phyloP scores from a whole-genome alignment of 2,329 filamentous ascomycete genomes.

The Aspergillus alliaceus region DNA sequence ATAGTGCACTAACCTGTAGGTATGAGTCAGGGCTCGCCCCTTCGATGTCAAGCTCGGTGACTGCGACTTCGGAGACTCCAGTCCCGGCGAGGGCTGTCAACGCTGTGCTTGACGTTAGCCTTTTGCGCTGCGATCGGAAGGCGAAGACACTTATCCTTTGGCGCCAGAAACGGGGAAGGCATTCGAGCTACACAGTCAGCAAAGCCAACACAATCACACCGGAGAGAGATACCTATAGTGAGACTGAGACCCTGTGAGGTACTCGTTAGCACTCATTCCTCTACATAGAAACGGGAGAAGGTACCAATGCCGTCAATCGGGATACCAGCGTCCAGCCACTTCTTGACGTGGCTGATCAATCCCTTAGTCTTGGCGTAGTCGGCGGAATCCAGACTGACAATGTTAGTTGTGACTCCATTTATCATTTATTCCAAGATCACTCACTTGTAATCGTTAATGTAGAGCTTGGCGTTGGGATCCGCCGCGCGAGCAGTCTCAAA shows the following conservation, averaged over 20 bases:
- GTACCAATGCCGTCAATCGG: conserved; percentile 64
- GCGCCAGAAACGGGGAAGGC: conserved; percentile 11
- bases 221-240: conserved; percentile 44
- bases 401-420: background rate
- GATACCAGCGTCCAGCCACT: conserved; percentile 62
- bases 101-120: conserved; percentile 40
- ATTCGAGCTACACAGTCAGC: conserved; percentile 30
- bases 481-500: conserved; percentile 67
- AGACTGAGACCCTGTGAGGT: conserved; percentile 51
- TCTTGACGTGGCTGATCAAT: conserved; percentile 61
- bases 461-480: conserved; percentile 68
- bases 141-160: conserved; percentile 11
- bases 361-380: conserved; percentile 58
- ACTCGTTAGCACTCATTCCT: background rate
- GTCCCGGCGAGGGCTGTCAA: conserved; percentile 55
- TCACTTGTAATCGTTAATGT: conserved; percentile 68
- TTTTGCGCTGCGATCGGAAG: background rate
- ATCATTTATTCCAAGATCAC: background rate
- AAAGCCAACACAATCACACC: too few species aligned
- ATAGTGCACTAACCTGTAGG: conserved; percentile 41
- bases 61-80: conserved; percentile 57
- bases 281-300: conserved; percentile 14
- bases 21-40: conserved; percentile 59
- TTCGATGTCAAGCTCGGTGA: conserved; percentile 69
- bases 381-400: conserved; percentile 62